Evolutionary conservation across 768 basidiomycete genomes (phyloP).

Genomic region (Coprinopsis sp.): DNA sequence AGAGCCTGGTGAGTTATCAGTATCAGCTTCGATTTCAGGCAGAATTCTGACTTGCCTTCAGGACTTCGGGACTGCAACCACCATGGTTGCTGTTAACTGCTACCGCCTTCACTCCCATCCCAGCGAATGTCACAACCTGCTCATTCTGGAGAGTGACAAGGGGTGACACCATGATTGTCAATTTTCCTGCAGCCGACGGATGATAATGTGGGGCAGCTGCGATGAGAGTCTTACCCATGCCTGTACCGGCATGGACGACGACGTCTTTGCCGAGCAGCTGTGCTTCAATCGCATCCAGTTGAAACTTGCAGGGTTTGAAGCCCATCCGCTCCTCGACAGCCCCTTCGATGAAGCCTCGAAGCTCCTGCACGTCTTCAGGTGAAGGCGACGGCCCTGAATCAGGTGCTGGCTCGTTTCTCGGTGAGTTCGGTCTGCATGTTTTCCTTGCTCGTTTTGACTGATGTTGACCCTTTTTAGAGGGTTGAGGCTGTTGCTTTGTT

Average conservation of each 20-base stretch:
- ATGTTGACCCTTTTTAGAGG: too few relatives aligned
- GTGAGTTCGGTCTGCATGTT: too few relatives aligned
- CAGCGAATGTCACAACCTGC: constrained; percentile 9
- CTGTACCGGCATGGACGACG: constrained; percentile 34
- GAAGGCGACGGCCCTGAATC: neutral
- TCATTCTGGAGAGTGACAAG: constrained; percentile 36
- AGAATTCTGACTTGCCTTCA: constrained; percentile 18
- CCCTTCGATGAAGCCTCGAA: constrained; percentile 5
- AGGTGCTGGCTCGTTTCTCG: neutral
- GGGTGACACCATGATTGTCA: constrained; percentile 35
- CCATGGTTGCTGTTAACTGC: constrained; percentile 29
- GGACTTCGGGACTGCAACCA: constrained; percentile 19
- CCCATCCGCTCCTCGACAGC: constrained; percentile 18
- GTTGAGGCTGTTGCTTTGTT: too few relatives aligned
- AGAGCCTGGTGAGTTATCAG: constrained; percentile 16
- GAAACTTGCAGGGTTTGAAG: constrained; percentile 19
- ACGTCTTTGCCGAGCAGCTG: constrained; percentile 28
- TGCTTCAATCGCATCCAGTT: constrained; percentile 23
- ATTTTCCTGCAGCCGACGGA: constrained; percentile 19
- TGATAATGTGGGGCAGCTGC: constrained; percentile 34
- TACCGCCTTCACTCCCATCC: constrained; percentile 22
- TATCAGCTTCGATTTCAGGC: neutral
- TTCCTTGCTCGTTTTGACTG: too few relatives aligned
- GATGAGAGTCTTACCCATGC: constrained; percentile 33
- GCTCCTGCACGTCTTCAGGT: constrained; percentile 1